phyloP scores from a whole-genome alignment of 108 stramenopile species.

The Asterionellopsis glacialis region DNA sequence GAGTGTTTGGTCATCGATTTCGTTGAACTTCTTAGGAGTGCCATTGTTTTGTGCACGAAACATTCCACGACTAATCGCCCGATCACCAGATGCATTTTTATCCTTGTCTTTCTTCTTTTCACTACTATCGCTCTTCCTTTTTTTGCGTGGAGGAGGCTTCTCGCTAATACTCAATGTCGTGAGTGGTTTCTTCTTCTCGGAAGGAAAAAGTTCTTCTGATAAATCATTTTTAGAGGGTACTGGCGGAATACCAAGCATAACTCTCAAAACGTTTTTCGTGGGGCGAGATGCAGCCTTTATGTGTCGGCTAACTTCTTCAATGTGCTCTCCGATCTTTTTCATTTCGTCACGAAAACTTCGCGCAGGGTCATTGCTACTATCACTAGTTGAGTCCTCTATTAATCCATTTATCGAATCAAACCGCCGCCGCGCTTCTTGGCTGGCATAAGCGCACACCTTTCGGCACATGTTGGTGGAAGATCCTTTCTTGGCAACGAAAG shows the following conservation, averaged over 20 bases:
- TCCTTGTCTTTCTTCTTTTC: not conserved
- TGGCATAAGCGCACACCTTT: conserved; percentile 12
- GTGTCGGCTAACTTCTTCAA: conserved; percentile 12
- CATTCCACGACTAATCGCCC: conserved; percentile 29
- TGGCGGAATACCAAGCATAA: conserved; percentile 13
- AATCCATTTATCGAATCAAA: conserved; percentile 9
- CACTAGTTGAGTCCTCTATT: not conserved
- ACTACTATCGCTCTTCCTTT: not conserved
- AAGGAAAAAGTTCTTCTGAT: not conserved
- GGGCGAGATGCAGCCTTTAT: conserved; percentile 12
- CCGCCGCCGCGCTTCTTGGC: conserved; percentile 5
- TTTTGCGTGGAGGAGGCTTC: not conserved
- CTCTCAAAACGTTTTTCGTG: conserved; percentile 48
- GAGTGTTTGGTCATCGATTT: conserved; percentile 7
- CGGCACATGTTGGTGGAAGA: not conserved
- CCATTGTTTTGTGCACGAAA: conserved; percentile 1
- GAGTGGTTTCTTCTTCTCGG: not conserved
- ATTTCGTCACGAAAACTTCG: conserved; percentile 15
- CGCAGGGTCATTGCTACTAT: conserved; percentile 10
- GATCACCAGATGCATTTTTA: conserved; percentile 11
- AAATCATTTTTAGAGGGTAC: not conserved
- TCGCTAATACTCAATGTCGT: no score
- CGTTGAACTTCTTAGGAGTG: conserved; percentile 11
- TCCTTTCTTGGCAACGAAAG: conserved; percentile 6
- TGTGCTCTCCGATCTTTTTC: conserved; percentile 13